Evolutionary conservation across 1,139 yeast species (phyloP).

Genomic region (Suhomyces bribrorum): DNA sequence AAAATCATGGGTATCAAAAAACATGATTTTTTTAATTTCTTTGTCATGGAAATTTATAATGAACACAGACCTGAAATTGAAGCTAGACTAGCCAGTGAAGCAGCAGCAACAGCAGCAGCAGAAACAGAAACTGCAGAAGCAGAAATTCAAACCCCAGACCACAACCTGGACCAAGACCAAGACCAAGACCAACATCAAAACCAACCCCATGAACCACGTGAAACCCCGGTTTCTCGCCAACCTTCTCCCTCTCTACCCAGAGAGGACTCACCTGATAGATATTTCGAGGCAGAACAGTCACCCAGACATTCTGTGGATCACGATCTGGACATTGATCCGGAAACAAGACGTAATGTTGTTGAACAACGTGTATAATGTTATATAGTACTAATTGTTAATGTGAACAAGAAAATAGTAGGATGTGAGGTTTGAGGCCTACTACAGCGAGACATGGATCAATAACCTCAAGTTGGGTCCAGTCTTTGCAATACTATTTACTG

Average conservation of each 20-base stretch:
- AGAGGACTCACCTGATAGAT: background rate
- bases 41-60: conserved; percentile 44
- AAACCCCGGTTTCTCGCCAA: background rate
- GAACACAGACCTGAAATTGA: conserved; percentile 5
- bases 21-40: conserved; percentile 52
- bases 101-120: conserved; percentile 1
- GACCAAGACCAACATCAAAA: too few species aligned
- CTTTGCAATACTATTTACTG: too few species aligned
- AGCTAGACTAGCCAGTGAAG: background rate
- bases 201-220: background rate
- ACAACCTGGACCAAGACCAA: background rate
- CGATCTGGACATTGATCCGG: conserved; percentile 3
- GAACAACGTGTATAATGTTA: conserved; percentile 29
- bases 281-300: background rate
- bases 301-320: background rate
- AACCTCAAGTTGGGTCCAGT: too few species aligned
- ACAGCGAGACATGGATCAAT: too few species aligned
- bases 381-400: background rate
- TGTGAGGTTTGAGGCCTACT: too few species aligned
- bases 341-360: conserved; percentile 23
- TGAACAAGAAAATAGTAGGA: background rate
- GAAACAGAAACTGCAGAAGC: background rate
- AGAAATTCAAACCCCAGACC: background rate
- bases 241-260: background rate
- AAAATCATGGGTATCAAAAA: conserved; percentile 53